These are phyloP conservation scores for Gamarada debralockiae DNA, from an alignment of 495 filamentous ascomycete species.

Conservation along the genomic window DNA sequence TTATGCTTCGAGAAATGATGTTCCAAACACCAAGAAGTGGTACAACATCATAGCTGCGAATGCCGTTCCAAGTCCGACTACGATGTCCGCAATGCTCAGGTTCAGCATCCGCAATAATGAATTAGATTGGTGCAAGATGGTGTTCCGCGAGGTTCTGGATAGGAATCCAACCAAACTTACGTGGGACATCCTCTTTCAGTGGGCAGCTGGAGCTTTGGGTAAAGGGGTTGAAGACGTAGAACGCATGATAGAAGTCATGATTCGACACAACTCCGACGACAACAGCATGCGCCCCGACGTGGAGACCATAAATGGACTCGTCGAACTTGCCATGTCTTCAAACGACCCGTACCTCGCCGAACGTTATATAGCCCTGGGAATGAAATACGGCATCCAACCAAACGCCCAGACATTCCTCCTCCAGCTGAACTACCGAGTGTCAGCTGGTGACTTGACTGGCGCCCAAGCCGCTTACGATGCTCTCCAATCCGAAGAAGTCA, in stretches of 20 bases:
- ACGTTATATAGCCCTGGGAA: constrained; percentile 61
- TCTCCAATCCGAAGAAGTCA: constrained; percentile 48
- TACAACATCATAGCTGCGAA: constrained; percentile 44
- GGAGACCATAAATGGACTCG: constrained; percentile 68
- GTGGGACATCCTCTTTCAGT: constrained; percentile 72
- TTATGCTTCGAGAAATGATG: constrained; percentile 44
- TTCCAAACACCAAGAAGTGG: constrained; percentile 57
- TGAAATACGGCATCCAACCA: constrained; percentile 57
- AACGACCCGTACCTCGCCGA: constrained; percentile 69
- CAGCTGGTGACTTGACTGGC: constrained; percentile 62
- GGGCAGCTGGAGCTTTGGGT: constrained; percentile 65
- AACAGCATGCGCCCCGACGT: constrained; percentile 51
- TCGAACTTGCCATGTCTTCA: constrained; percentile 67
- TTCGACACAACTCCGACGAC: constrained; percentile 37
- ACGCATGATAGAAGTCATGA: constrained; percentile 62
- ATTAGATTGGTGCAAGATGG: constrained; percentile 54
- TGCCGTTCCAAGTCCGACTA: constrained; percentile 22
- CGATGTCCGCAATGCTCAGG: constrained; percentile 47
- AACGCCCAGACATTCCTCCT: constrained; percentile 65
- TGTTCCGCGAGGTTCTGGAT: constrained; percentile 57
- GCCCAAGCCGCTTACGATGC: constrained; percentile 60
- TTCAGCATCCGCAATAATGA: constrained; percentile 56
- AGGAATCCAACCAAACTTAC: constrained; percentile 40
- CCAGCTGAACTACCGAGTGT: constrained; percentile 70
- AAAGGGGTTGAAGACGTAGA: constrained; percentile 67